Conservation (phyloP, 305 asterid species). For the Euphrasia arctica region DNA sequence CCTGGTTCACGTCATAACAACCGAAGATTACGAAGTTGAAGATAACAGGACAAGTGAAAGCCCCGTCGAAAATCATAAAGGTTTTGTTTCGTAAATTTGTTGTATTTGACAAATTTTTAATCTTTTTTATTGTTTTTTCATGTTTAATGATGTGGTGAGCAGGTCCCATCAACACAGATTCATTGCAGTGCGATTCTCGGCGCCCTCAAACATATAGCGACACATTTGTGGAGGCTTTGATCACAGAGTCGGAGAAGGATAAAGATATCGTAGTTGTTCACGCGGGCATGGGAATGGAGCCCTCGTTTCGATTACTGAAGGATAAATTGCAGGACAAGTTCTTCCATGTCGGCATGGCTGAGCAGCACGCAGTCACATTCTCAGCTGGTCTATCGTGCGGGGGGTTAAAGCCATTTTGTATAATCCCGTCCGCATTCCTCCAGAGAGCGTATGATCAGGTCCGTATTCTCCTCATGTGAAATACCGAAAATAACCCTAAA, state of each 20-base stretch:
- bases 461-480: not conserved
- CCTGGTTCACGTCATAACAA: slow-evolving; percentile 76
- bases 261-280: slow-evolving; percentile 79
- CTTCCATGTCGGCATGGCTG: slow-evolving; percentile 92
- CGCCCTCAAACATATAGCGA: slow-evolving; percentile 58
- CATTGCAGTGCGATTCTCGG: slow-evolving; percentile 28
- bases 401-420: slow-evolving; percentile 90
- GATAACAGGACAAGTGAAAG: slow-evolving; percentile 27
- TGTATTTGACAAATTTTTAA: not conserved
- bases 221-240: slow-evolving; percentile 65
- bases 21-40: slow-evolving; percentile 42
- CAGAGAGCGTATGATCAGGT: slow-evolving; percentile 97
- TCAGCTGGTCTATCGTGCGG: slow-evolving; percentile 87
- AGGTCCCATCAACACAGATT: slow-evolving; percentile 35
- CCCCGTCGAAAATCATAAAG: slow-evolving; percentile 34
- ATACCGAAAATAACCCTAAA: too few relatives aligned
- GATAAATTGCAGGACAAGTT: slow-evolving; percentile 51
- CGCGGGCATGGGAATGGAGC: slow-evolving; percentile 91
- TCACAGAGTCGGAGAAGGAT: slow-evolving; percentile 61
- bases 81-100: slow-evolving; percentile 26
- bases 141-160: slow-evolving; percentile 24
- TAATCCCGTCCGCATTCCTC: slow-evolving; percentile 82
- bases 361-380: slow-evolving; percentile 95
- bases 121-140: not conserved
- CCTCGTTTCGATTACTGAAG: slow-evolving; percentile 60